Conservation (phyloP, 2,329 filamentous ascomycete genomes). For the Ophiosphaerella korrae region DNA sequence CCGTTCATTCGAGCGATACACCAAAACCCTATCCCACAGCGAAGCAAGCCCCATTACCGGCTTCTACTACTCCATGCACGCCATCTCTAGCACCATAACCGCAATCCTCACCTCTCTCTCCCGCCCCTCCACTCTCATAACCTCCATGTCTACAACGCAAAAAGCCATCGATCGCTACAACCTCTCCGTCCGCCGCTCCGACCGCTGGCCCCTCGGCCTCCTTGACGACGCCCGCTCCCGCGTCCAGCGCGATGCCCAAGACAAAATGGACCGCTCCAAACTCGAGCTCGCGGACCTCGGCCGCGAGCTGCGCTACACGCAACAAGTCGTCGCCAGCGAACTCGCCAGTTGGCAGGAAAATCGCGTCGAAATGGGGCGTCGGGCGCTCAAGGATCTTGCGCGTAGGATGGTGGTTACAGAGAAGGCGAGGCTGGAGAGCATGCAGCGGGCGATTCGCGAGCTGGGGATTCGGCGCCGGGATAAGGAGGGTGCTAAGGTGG, state of each 20-base stretch:
- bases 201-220: slow-evolving; percentile 79
- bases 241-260: slow-evolving; percentile 81
- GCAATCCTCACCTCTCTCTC: slow-evolving; percentile 80
- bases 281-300: slow-evolving; percentile 75
- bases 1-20: slow-evolving; percentile 74
- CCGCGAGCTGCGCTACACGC: slow-evolving; percentile 85
- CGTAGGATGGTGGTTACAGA: slow-evolving; percentile 80
- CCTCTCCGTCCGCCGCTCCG: slow-evolving; percentile 73
- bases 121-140: slow-evolving; percentile 78
- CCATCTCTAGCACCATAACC: slow-evolving; percentile 81
- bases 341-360: slow-evolving; percentile 93
- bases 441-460: slow-evolving; percentile 77
- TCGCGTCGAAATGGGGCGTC: slow-evolving; percentile 76
- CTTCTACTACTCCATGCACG: slow-evolving; percentile 77
- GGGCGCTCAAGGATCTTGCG: slow-evolving; percentile 77
- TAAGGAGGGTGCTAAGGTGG: neutral
- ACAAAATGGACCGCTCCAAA: slow-evolving; percentile 73
- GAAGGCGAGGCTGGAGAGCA: slow-evolving; percentile 75
- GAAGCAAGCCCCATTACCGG: slow-evolving; percentile 74
- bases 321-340: slow-evolving; percentile 90
- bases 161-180: slow-evolving; percentile 79
- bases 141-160: slow-evolving; percentile 73
- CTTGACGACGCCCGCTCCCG: slow-evolving; percentile 87
- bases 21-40: slow-evolving; percentile 65
- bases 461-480: slow-evolving; percentile 17